phyloP scores from a whole-genome alignment of 2,329 filamentous ascomycete genomes.

The Paracoccidioides brasiliensis region DNA sequence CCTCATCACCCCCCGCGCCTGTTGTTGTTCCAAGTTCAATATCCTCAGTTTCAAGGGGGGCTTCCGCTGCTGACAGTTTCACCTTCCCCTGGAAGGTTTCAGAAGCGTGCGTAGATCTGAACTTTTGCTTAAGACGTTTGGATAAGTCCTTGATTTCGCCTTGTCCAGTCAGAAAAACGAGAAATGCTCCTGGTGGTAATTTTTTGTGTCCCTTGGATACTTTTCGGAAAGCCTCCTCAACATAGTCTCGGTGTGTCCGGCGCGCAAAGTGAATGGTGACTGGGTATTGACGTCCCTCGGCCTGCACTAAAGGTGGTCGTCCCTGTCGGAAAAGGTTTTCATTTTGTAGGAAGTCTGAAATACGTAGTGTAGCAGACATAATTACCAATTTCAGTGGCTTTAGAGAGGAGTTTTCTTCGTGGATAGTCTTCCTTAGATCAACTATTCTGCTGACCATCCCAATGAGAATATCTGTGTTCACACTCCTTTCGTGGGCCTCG shows the following conservation, averaged over 20 bases:
- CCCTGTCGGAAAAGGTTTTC: constrained; percentile 57
- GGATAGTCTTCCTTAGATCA: constrained; percentile 63
- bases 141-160: constrained; percentile 80
- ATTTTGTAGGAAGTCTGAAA: constrained; percentile 84
- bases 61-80: constrained; percentile 61
- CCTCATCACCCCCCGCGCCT: constrained; percentile 40
- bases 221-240: constrained; percentile 81
- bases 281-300: constrained; percentile 81
- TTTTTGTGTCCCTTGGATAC: constrained; percentile 79
- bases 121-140: constrained; percentile 61
- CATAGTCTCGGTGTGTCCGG: constrained; percentile 71
- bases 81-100: constrained; percentile 51
- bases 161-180: constrained; percentile 89
- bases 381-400: constrained; percentile 85
- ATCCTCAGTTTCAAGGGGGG: constrained; percentile 72
- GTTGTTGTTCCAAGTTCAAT: constrained; percentile 56
- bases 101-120: constrained; percentile 39
- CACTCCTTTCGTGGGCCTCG: constrained; percentile 91
- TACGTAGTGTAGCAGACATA: constrained; percentile 90
- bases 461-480: constrained; percentile 97
- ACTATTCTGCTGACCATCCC: constrained; percentile 92
- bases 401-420: constrained; percentile 54
- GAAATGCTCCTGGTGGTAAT: constrained; percentile 75
- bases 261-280: constrained; percentile 84
- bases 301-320: constrained; percentile 71